phyloP scores from a whole-genome alignment of 345 rosid genomes.

The Syzygium grande region DNA sequence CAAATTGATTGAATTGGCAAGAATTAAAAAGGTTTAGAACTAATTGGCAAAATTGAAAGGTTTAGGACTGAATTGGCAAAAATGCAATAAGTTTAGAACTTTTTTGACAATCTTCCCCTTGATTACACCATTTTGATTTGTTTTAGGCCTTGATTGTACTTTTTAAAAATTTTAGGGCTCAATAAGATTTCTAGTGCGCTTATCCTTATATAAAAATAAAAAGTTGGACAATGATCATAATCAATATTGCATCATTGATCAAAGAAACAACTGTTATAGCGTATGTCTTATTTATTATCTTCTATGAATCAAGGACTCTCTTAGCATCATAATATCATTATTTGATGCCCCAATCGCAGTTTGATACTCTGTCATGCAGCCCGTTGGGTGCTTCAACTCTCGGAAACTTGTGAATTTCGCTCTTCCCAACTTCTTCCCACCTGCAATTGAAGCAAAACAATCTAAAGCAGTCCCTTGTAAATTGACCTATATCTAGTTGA shows the following conservation, averaged over 20 bases:
- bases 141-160: not conserved
- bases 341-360: not conserved
- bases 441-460: slow-evolving; percentile 26
- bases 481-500: slow-evolving; percentile 65
- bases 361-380: slow-evolving; percentile 49
- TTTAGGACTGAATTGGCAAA: too few species aligned
- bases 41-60: too few species aligned
- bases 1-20: too few species aligned
- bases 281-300: not conserved
- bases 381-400: slow-evolving; percentile 93
- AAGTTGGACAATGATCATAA: not conserved
- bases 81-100: too few species aligned
- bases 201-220: too few species aligned
- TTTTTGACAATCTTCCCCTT: too few species aligned
- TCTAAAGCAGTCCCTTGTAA: too few species aligned
- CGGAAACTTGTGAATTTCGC: slow-evolving; percentile 60
- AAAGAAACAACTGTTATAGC: not conserved
- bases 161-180: too few species aligned
- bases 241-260: not conserved
- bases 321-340: not conserved
- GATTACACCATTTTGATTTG: not conserved
- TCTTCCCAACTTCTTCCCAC: slow-evolving; percentile 79
- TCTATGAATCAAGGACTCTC: not conserved
- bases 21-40: too few species aligned
- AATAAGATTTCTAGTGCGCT: not conserved